Conservation (phyloP, 768 basidiomycete genomes). For the Krasilnikovozyma curviuscula region DNA sequence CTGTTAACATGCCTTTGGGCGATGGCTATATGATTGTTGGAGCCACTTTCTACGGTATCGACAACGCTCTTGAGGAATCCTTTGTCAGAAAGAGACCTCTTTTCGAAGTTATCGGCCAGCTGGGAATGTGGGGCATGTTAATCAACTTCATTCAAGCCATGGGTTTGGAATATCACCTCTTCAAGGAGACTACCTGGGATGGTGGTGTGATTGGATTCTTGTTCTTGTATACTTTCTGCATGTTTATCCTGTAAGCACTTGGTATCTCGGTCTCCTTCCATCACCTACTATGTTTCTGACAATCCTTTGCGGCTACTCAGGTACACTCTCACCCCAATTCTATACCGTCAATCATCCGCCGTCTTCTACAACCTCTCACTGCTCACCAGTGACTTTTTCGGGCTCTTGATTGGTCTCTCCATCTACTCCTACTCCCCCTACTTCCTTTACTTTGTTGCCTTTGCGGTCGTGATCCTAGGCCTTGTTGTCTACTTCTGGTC, state of each 20-base stretch:
- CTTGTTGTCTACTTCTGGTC: slow-evolving; percentile 69
- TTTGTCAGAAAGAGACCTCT: slow-evolving; percentile 59
- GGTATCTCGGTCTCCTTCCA: slow-evolving; percentile 66
- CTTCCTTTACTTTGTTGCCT: slow-evolving; percentile 77
- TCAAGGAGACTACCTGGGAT: slow-evolving; percentile 52
- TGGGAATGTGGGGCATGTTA: slow-evolving; percentile 67
- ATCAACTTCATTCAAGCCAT: slow-evolving; percentile 59
- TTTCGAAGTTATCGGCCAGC: slow-evolving; percentile 71
- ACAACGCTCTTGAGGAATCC: slow-evolving; percentile 53
- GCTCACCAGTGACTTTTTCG: slow-evolving; percentile 75
- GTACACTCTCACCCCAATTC: neutral
- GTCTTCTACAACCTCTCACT: slow-evolving; percentile 50
- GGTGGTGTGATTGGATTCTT: slow-evolving; percentile 42
- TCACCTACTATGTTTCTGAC: slow-evolving; percentile 34
- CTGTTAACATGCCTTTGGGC: slow-evolving; percentile 49
- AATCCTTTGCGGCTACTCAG: neutral
- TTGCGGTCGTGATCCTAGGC: slow-evolving; percentile 47
- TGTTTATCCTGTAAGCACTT: slow-evolving; percentile 74
- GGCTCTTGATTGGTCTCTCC: slow-evolving; percentile 45
- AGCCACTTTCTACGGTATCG: slow-evolving; percentile 68
- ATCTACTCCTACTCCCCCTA: slow-evolving; percentile 56
- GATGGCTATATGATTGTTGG: slow-evolving; percentile 74
- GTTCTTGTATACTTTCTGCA: slow-evolving; percentile 42
- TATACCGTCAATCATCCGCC: neutral
- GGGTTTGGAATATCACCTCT: slow-evolving; percentile 46